Conservation (phyloP, 768 basidiomycete genomes). For the Amanita rubescens region DNA sequence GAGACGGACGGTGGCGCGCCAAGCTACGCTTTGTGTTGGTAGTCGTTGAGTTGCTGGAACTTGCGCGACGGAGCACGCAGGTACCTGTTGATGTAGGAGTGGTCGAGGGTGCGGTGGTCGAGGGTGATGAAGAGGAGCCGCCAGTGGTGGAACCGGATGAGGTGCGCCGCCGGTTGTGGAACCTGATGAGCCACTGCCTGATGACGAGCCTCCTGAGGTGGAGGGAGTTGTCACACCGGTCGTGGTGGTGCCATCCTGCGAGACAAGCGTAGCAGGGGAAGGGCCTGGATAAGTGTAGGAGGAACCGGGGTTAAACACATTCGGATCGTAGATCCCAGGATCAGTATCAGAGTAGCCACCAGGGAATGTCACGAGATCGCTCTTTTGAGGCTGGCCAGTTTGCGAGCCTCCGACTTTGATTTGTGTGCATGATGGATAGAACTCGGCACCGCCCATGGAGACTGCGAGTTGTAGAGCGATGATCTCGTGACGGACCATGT, state of each 20-base stretch:
- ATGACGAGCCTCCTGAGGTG: neutral
- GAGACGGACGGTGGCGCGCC: neutral
- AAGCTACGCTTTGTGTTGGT: neutral
- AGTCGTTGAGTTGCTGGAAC: neutral
- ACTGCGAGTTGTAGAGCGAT: constrained; percentile 66
- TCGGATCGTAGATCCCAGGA: constrained; percentile 45
- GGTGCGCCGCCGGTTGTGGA: neutral
- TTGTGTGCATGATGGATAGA: constrained; percentile 69
- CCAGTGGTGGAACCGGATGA: neutral
- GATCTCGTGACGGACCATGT: constrained; percentile 74
- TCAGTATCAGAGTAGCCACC: constrained; percentile 68
- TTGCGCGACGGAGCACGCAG: neutral
- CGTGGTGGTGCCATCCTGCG: constrained; percentile 9
- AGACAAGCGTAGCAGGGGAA: constrained; percentile 34
- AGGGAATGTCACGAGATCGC: constrained; percentile 57
- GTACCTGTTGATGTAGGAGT: neutral
- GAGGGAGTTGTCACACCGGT: too few relatives aligned
- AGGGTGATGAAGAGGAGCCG: neutral
- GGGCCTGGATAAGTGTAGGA: constrained; percentile 47
- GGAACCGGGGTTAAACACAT: constrained; percentile 25
- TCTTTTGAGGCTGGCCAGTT: constrained; percentile 35
- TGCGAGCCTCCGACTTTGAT: constrained; percentile 47
- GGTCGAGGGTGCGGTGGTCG: neutral
- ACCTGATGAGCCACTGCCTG: neutral
- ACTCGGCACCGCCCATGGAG: constrained; percentile 60